Evolutionary conservation across 805 yeast genomes (phyloP), one percentile per base, ranked within the genome.

Genomic region (Candida peoriensis): DNA sequence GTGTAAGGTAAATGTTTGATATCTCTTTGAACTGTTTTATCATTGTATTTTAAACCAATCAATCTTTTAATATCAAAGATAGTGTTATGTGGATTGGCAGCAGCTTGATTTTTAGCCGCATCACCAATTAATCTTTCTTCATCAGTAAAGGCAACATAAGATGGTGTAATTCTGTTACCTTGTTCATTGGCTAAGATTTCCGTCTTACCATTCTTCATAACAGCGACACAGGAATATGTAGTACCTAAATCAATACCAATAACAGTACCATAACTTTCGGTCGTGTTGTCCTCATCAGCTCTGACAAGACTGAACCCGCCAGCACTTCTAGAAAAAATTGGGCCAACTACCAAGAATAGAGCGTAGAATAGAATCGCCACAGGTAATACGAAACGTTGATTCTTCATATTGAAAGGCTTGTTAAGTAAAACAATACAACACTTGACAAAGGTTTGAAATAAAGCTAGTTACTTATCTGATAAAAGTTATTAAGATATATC

Each of bases 171-270:
- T 74, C 97, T 83, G 69, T 87, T 86, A 70, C 97, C 97, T 70
- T 88, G 97, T 65, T 88, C 96, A 58, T 88, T 88, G 46, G 96
- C 95, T 46, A 88, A 71, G 52, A 88, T 88, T 59, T 88, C 97
- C 33, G 90, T 95, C 56, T 88, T 74, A 55, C 89, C 94, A 50
- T 79, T 76, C 54, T 74, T 75, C 82, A 78, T 76, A 31, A 76
- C 87, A 50, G 96, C 97, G 38, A 89, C 97, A 78, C 97, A 89
- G 2, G 96, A 88, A 68, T 89, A 89, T 3, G 97, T 89, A 42
- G 97, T 89, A 62, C 98, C 98, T 68, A 90, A 75, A 72, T 90
- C 97, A 58, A 90, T 90, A 67, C 97, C 95, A 49, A 85, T 84
- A 31, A 83, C 90, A 39, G 72, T 74, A 39, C 81, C 81, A 42